These are phyloP conservation scores for Backusella liffmaniae DNA, from an alignment of 192 early-diverging fungal genomes.

Conservation along the genomic window DNA sequence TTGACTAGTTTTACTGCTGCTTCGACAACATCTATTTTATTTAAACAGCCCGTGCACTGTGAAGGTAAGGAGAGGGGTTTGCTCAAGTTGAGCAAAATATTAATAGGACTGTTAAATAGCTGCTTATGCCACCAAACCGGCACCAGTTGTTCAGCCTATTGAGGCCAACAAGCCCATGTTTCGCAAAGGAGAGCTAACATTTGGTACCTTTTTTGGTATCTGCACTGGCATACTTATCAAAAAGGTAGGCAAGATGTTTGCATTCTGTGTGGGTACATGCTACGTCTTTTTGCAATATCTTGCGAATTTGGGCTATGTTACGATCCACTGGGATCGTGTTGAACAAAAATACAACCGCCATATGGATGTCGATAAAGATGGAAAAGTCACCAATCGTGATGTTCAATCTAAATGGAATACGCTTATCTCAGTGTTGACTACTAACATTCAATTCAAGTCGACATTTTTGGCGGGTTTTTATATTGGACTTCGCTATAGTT, in stretches of 20 bases:
- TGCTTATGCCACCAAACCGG: not conserved
- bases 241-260: slow-evolving; percentile 46
- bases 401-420: slow-evolving; percentile 33
- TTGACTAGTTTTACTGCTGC: not conserved
- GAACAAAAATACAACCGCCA: slow-evolving; percentile 31
- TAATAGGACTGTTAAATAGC: not conserved
- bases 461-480: slow-evolving; percentile 44
- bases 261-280: slow-evolving; percentile 38
- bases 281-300: slow-evolving; percentile 41
- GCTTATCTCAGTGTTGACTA: slow-evolving; percentile 38
- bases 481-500: slow-evolving; percentile 43
- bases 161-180: slow-evolving; percentile 29
- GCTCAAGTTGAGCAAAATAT: not conserved
- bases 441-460: slow-evolving; percentile 50
- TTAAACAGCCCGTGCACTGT: slow-evolving; percentile 14
- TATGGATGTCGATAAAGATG: slow-evolving; percentile 43
- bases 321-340: slow-evolving; percentile 40
- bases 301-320: slow-evolving; percentile 34
- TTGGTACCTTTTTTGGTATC: slow-evolving; percentile 44
- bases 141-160: not conserved
- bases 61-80: not conserved
- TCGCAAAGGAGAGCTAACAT: slow-evolving; percentile 42
- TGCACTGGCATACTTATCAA: slow-evolving; percentile 48
- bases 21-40: not conserved
- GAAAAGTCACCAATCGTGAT: slow-evolving; percentile 37